Evolutionary conservation across 2,329 filamentous ascomycete genomes (phyloP).

Genomic region (Aspergillus tamarii): DNA sequence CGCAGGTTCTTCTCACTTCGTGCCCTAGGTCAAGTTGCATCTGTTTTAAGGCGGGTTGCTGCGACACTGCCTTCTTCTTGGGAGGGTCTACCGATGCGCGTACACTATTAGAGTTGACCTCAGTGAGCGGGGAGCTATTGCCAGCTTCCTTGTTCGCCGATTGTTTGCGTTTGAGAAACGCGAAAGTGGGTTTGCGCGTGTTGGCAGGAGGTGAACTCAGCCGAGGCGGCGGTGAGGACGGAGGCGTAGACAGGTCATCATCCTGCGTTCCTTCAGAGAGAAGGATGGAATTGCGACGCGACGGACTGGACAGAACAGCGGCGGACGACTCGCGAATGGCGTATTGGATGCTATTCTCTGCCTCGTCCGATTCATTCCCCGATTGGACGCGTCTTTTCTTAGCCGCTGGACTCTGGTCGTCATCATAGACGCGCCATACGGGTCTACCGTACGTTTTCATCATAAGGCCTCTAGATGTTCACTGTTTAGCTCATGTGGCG

Average conservation of each 20-base stretch:
- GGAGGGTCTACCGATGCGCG: conserved; percentile 43
- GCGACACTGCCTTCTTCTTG: conserved; percentile 36
- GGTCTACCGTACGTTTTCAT: conserved; percentile 55
- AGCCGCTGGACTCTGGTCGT: conserved; percentile 45
- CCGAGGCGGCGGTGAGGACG: conserved; percentile 55
- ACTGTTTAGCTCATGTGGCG: conserved; percentile 1
- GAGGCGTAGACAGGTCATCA: conserved; percentile 53
- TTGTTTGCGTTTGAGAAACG: conserved; percentile 53
- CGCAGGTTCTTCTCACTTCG: conserved; percentile 60
- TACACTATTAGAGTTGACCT: conserved; percentile 50
- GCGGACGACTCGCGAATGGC: conserved; percentile 53
- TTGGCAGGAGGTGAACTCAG: conserved; percentile 47
- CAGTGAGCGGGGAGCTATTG: conserved; percentile 45
- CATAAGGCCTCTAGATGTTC: conserved; percentile 48
- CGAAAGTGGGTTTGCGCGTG: conserved; percentile 54
- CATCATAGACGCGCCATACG: conserved; percentile 51
- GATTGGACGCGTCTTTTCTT: conserved; percentile 50
- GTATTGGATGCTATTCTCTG: conserved; percentile 50
- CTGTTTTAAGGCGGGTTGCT: conserved; percentile 52
- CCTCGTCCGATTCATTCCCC: conserved; percentile 42
- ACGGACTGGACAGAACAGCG: conserved; percentile 49
- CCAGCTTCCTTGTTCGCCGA: conserved; percentile 32
- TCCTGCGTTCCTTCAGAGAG: conserved; percentile 48
- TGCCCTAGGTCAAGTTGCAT: conserved; percentile 64
- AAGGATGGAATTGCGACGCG: conserved; percentile 50